Evolutionary conservation across 1,284 basidiomycete species (phyloP).

Genomic region (Boletus mariae): DNA sequence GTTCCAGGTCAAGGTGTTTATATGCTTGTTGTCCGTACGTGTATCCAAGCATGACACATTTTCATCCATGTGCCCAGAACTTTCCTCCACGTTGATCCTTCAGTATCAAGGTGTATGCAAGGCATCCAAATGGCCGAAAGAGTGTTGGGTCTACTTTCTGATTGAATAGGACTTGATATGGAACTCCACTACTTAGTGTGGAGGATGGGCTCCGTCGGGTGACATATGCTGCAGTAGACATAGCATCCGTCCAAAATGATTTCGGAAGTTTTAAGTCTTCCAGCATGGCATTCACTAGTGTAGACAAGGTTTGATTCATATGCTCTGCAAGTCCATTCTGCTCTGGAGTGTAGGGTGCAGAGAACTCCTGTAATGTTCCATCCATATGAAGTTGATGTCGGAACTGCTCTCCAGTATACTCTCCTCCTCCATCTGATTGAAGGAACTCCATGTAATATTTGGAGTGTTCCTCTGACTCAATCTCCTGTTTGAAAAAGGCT

Average conservation of each 20-base stretch:
- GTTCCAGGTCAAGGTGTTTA: slow-evolving; percentile 6
- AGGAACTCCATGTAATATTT: neutral
- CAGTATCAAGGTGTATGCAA: neutral
- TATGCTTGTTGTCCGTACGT: slow-evolving; percentile 6
- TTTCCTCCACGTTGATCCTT: slow-evolving; percentile 7
- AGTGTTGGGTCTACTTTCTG: neutral
- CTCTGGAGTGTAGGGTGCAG: neutral
- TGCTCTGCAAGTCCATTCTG: slow-evolving; percentile 10
- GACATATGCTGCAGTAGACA: slow-evolving; percentile 12
- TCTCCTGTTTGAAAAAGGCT: neutral
- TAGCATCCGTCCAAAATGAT: slow-evolving; percentile 25
- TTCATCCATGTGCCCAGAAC: neutral
- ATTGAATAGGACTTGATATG: neutral
- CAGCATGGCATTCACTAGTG: slow-evolving; percentile 23
- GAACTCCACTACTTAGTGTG: neutral
- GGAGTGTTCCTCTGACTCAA: neutral
- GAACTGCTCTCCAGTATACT: neutral
- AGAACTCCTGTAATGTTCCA: neutral
- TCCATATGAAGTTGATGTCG: neutral
- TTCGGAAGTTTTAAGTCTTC: slow-evolving; percentile 20
- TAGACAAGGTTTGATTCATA: slow-evolving; percentile 31
- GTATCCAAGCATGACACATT: slow-evolving; percentile 2
- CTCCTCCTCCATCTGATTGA: neutral
- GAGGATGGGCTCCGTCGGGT: slow-evolving; percentile 5
- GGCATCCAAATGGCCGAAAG: slow-evolving; percentile 1